A percentile compares a stretch with the other conserved stretches of the same genome.
Evolutionary conservation across 2,329 filamentous ascomycete species (phyloP).

Genomic region (Sclerotinia sclerotiorum): DNA sequence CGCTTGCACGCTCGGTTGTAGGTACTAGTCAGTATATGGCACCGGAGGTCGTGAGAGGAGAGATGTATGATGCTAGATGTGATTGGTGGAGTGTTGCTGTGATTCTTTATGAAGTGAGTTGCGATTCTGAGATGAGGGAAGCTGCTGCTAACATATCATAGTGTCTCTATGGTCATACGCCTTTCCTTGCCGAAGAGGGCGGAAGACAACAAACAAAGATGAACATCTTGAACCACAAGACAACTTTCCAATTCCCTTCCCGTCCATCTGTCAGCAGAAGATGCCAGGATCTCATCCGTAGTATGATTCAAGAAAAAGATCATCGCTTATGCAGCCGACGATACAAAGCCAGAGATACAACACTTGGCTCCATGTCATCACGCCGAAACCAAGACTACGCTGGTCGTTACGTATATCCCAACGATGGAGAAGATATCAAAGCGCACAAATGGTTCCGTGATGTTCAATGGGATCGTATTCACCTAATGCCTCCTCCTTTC

Average conservation of each 20-base stretch:
- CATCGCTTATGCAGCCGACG: constrained; percentile 71
- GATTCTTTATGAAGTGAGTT: constrained; percentile 75
- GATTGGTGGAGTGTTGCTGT: constrained; percentile 97
- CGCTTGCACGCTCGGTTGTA: constrained; percentile 79
- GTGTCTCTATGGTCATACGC: constrained; percentile 88
- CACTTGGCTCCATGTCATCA: constrained; percentile 23
- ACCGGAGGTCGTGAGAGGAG: constrained; percentile 82
- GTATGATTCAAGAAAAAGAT: constrained; percentile 72
- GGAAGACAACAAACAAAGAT: constrained; percentile 76
- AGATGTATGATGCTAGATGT: constrained; percentile 85
- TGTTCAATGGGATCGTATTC: constrained; percentile 74
- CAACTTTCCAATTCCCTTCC: constrained; percentile 68
- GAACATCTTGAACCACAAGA: constrained; percentile 75
- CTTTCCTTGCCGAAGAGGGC: constrained; percentile 77
- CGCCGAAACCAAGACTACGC: constrained; percentile 42
- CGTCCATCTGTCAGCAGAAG: constrained; percentile 64
- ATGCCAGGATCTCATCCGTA: constrained; percentile 75
- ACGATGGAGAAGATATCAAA: constrained; percentile 90
- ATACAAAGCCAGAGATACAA: constrained; percentile 66
- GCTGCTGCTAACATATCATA: constrained; percentile 35
- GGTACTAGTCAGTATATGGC: constrained; percentile 99
- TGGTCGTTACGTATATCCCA: constrained; percentile 70
- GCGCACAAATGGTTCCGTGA: constrained; percentile 80
- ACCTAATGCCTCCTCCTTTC: constrained; percentile 72
- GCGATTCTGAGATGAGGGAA: background rate